Conservation (phyloP, 2,329 filamentous ascomycete genomes). For the Nannizzia gypsea region DNA sequence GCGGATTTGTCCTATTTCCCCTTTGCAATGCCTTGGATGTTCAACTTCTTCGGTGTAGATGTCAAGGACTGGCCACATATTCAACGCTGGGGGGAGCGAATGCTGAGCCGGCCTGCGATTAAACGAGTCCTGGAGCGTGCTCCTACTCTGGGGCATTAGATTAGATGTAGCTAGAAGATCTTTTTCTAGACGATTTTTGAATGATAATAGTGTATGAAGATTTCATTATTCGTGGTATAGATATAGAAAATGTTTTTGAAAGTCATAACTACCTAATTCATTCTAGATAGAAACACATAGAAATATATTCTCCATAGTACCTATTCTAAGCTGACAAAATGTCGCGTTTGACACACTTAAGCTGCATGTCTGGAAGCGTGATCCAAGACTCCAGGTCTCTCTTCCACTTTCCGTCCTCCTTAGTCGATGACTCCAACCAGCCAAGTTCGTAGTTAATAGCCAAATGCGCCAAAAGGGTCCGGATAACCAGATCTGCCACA, state of each 20-base stretch:
- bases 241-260: too few species aligned
- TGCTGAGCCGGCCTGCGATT: neutral
- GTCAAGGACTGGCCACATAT: slow-evolving; percentile 20
- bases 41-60: slow-evolving; percentile 24
- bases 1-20: slow-evolving; percentile 29
- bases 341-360: neutral
- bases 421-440: neutral
- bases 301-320: too few species aligned
- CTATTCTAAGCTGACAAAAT: neutral
- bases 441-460: neutral
- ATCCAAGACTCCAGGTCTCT: slow-evolving; percentile 1
- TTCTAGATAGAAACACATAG: too few species aligned
- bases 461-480: neutral
- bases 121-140: neutral
- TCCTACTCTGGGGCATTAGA: neutral
- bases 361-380: neutral
- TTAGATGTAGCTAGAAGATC: neutral
- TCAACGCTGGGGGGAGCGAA: neutral
- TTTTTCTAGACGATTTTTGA: too few species aligned
- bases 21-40: slow-evolving; percentile 31
- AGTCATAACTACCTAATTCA: too few species aligned
- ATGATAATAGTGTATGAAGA: too few species aligned
- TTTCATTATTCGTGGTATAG: too few species aligned
- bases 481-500: slow-evolving; percentile 1
- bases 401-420: neutral